Base-by-base conservation (phyloP, 352 stramenopile genomes). In the Phytophthora meadii region DNA sequence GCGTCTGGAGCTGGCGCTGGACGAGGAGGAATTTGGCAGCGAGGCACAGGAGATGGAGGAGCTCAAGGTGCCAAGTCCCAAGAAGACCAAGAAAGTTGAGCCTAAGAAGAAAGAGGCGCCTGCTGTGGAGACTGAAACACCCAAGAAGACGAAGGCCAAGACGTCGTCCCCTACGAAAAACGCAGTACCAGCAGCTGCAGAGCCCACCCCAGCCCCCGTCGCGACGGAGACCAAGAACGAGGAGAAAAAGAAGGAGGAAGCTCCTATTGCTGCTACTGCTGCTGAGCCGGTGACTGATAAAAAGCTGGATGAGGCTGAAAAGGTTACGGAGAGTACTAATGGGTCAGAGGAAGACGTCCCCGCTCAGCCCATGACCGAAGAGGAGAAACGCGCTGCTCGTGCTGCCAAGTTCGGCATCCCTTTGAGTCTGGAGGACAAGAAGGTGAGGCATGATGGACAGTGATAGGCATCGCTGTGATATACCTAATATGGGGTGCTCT, bases 11-110 rank as follows among this genome's bases (percentile, higher is more conserved):
- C 72, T 95, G 54, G 87, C 88, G 54, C 80, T 96, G 47, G 88
- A 96, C 56, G 87, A 93, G 53, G 88, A 96, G 64, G 85, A 94
- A 70, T 95, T 95, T 52, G 87, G 88, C 65, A 88, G 74, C 63
- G 83, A 86, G 42, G 85, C 83, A 51, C 82, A 94, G 65, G 79
- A 88, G 61, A 78, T 88, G 56, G 77, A 83, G 55, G 83, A 81
- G 45, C 74, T 92, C 17, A 83, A 77, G 51, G 75, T 82, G 22
- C 76, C 50, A 46, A 77, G 72, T 45, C 67, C 65, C 28, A 75
- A 75, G 49, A 84, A 81, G 44, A 58, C 41, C 34, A 69, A 74
- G 42, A 76, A 76, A 56, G n/a, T 52, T 7, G 61, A 70, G 36
- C 30, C 57, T 17, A 74, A 73, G 51, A 73, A 75, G 59, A 68